Conservation (phyloP, 2,329 filamentous ascomycete species). For the Zymoseptoria brevis region DNA sequence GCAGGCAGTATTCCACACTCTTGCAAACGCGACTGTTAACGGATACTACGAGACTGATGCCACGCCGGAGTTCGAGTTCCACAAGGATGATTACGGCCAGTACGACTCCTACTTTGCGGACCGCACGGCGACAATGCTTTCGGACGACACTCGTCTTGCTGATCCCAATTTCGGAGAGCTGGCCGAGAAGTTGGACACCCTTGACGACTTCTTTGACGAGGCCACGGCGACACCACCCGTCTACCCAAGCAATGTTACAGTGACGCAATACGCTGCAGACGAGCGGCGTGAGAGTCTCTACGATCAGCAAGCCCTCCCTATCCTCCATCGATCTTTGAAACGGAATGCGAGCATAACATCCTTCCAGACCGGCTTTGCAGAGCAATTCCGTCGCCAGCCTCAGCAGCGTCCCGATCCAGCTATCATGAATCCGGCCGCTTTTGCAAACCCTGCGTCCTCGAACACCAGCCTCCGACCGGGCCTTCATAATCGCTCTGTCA, state of each 20-base stretch:
- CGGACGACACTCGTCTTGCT: conserved; percentile 61
- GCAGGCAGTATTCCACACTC: conserved; percentile 87
- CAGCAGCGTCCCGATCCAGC: conserved; percentile 35
- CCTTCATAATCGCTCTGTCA: conserved; percentile 74
- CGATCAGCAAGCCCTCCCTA: conserved; percentile 85
- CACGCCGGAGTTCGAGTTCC: conserved; percentile 86
- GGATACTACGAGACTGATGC: conserved; percentile 50
- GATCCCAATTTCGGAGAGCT: conserved; percentile 71
- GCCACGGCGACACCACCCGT: conserved; percentile 13
- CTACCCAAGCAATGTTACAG: conserved; percentile 8
- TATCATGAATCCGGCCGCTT: conserved; percentile 51
- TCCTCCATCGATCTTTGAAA: conserved; percentile 71
- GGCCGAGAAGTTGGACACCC: conserved; percentile 51
- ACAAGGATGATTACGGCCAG: conserved; percentile 70
- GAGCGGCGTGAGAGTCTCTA: conserved; percentile 74
- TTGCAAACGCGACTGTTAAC: conserved; percentile 30
- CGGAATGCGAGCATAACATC: conserved; percentile 63
- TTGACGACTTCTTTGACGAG: conserved; percentile 50
- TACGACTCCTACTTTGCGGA: conserved; percentile 67
- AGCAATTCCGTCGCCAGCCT: conserved; percentile 50
- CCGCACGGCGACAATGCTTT: conserved; percentile 85
- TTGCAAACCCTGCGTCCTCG: conserved; percentile 28
- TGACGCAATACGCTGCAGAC: conserved; percentile 15
- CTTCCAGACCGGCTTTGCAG: conserved; percentile 83
- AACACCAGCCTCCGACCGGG: conserved; percentile 46